Evolutionary conservation across 1,284 basidiomycete species (phyloP), one percentile per base, ranked within the genome.

Genomic region (Boletus semigastroideus): DNA sequence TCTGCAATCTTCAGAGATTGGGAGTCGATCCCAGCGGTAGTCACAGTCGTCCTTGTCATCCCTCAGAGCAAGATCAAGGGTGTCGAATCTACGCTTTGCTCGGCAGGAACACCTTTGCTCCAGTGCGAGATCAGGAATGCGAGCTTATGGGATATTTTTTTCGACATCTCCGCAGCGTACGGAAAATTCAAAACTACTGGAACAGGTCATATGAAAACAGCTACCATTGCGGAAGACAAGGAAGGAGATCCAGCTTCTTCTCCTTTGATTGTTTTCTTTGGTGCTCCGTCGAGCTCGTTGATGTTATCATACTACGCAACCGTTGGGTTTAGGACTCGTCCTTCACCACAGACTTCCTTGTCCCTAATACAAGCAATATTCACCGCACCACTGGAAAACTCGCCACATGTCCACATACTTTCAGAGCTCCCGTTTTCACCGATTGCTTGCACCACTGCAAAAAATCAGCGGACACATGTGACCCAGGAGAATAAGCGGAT

Each of bases 261-360:
- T 4, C 55, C 70, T 4, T 53, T 79, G 34, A 61, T 79, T 17
- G 61, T 74, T 16, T 74, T 68, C 16, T 75, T 77, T 45, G 63
- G 67, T 34, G 54, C 67, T 17, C 68, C 75, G 2, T 67, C 75
- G 0, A 69, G 63, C 53, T 57, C 66, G 12, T 56, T 79, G 28
- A 54, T 64, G n/a, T 17, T 54, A 2, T 60, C 61, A 5, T 49
- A 54, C 33, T 39, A 56, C 1, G 44, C 54, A 9, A 56, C 50
- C 5, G 55, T 78, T 19, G 58, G 62, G 28, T 54, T 77, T 30
- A 53, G 60, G 28, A 54, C 74, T 13, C 64, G 69, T 33, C 56
- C 59, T 37, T 70, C 66, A 13, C 66, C 65, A 3, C 36, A 19
- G 17, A 46, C n/a, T 14, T 8, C 33, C 36, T 27, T 5, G 5